Base-by-base conservation (phyloP, 2,329 filamentous ascomycete genomes). In the Fusarium nurragi region DNA sequence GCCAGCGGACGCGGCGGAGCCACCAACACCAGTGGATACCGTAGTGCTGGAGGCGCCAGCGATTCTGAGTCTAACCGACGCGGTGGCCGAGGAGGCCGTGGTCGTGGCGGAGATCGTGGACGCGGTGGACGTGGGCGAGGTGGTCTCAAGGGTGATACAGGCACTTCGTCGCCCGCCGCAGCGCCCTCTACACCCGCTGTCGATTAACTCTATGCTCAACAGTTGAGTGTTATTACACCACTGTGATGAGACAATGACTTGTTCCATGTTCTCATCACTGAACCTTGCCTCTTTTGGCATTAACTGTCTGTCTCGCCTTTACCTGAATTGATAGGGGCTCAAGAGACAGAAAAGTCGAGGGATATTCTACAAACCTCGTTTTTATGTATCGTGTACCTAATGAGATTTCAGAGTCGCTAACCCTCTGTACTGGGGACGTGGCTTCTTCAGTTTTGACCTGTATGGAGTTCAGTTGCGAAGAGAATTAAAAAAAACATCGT, bases 1-100 rank as follows among this genome's bases (percentile, higher is more conserved):
- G 85, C 83, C 73, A 90, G 85, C 76, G 82, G 83, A 66, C 85
- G 90, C 44, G 87, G 90, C 50, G 87, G 88, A 45, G 77, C 78
- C 46, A 77, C 76, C 53, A 78, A 79, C 43, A 85, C 86, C 55
- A 91, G 90, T 69, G 93, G 92, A 59, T 97, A 97, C 80, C 89
- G 92, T 70, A 96, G 93, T 73, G 91, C 90, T 53, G 91, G 77
- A 48, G 92, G 92, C 57, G 94, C 92, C 59, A 90, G 88, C 73
- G 89, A 88, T 65, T 86, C 85, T 32, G 86, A 88, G 72, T 85
- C 83, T 56, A 85, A 82, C 56, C 80, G 84, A 61, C 83, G 85
- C 12, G 82, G 81, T 48, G 83, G 83, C 21, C 84, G 87, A 43
- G 86, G 86, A 16, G 82, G 80, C 28, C 80, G 86, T 13, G 82